Evolutionary conservation across 139 green algal genomes (phyloP).

Genomic region (Spirogloea muscicola): DNA sequence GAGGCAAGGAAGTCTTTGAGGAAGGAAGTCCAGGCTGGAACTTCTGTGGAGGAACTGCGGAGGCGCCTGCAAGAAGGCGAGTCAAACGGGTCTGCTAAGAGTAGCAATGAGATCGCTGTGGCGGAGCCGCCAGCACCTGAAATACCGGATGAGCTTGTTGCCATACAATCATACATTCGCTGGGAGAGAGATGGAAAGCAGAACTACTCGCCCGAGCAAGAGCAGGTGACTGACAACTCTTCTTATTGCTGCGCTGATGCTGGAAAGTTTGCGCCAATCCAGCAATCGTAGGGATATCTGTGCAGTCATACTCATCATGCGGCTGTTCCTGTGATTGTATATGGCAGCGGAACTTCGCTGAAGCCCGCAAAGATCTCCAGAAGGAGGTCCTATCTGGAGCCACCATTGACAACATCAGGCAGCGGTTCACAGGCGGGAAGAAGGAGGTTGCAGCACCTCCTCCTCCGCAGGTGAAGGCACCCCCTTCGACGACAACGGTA

Average conservation of each 20-base stretch:
- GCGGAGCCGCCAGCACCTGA: too few species aligned
- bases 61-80: too few species aligned
- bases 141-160: slow-evolving; percentile 81
- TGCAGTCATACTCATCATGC: neutral
- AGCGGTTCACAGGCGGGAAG: slow-evolving; percentile 15
- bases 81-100: too few species aligned
- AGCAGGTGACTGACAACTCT: too few species aligned
- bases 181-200: slow-evolving; percentile 76
- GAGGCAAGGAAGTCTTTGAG: slow-evolving; percentile 34
- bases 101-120: too few species aligned
- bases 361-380: slow-evolving; percentile 34
- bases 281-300: too few species aligned
- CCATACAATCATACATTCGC: slow-evolving; percentile 91
- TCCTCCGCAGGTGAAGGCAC: neutral
- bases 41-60: slow-evolving; percentile 9
- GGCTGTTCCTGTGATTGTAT: neutral
- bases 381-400: slow-evolving; percentile 16
- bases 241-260: too few species aligned
- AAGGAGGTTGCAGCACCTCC: neutral
- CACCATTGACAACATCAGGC: slow-evolving; percentile 11
- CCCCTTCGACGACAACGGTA: neutral
- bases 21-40: slow-evolving; percentile 17
- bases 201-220: slow-evolving; percentile 33
- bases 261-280: too few species aligned
- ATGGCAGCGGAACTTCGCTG: neutral